Conservation (phyloP, 1,139 yeast genomes). For the Magnusiomyces ingens region DNA sequence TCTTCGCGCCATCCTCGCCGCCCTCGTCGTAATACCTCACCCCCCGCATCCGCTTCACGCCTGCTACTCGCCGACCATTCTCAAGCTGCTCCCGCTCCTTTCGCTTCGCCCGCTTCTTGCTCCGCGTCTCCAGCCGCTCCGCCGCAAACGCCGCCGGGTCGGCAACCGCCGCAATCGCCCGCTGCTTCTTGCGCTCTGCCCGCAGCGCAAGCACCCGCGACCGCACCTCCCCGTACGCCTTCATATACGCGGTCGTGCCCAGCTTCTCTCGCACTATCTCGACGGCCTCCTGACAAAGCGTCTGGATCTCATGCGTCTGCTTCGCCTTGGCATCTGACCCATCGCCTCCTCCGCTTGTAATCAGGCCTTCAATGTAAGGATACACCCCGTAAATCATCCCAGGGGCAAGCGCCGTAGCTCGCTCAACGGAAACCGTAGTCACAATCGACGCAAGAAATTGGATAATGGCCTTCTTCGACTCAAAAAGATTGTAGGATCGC, state of each 20-base stretch:
- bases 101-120: constrained; percentile 66
- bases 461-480: constrained; percentile 58
- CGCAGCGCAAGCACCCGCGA: constrained; percentile 55
- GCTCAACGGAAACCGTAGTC: constrained; percentile 19
- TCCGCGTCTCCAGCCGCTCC: constrained; percentile 70
- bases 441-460: constrained; percentile 33
- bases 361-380: constrained; percentile 23
- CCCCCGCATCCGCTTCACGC: constrained; percentile 3
- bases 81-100: constrained; percentile 35
- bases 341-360: constrained; percentile 42
- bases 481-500: constrained; percentile 16
- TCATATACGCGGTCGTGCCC: constrained; percentile 68
- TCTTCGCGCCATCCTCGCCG: not conserved
- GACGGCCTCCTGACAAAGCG: constrained; percentile 61
- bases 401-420: constrained; percentile 3
- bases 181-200: constrained; percentile 65
- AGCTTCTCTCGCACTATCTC: constrained; percentile 60
- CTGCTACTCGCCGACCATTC: not conserved
- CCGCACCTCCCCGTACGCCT: constrained; percentile 56
- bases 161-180: constrained; percentile 68
- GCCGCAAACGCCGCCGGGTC: constrained; percentile 79
- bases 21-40: not conserved
- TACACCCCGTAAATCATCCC: constrained; percentile 6
- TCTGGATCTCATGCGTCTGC: constrained; percentile 46
- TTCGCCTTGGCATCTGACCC: constrained; percentile 41